Percentiles rank a stretch among this genome's conserved stretches.
Evolutionary conservation across 2,329 filamentous ascomycete species (phyloP).

Genomic region (Annulohypoxylon truncatum): DNA sequence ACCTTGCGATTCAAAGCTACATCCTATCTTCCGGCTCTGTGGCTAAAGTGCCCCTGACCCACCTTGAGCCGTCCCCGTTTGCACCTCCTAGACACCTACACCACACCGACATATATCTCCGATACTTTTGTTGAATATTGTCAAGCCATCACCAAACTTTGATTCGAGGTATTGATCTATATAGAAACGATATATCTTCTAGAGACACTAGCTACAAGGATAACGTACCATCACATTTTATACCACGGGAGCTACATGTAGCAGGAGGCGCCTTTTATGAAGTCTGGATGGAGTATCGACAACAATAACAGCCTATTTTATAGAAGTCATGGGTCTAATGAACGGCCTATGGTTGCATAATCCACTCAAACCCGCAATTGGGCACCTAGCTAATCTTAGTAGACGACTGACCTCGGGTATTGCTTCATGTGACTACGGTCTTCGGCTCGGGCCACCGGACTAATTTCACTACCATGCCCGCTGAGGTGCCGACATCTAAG

Average conservation of each 20-base stretch:
- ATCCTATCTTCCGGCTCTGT: conserved; percentile 3
- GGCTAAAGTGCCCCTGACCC: conserved; percentile 2
- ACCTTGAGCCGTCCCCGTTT: neutral
- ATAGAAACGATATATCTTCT: neutral
- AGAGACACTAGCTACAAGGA: neutral
- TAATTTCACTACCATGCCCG: neutral
- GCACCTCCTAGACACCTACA: neutral
- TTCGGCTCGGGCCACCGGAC: conserved; percentile 31
- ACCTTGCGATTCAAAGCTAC: neutral
- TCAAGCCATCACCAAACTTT: neutral
- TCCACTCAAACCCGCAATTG: neutral
- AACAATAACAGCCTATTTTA: neutral
- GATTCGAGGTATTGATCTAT: neutral
- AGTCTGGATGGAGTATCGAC: neutral
- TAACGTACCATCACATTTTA: neutral
- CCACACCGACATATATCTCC: neutral
- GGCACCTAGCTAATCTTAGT: neutral
- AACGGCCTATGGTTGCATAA: neutral
- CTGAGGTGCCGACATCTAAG: neutral
- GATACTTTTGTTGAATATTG: neutral
- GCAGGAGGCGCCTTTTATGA: neutral
- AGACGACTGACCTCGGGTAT: conserved; percentile 33
- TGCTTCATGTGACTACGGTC: conserved; percentile 5
- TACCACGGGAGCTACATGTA: neutral
- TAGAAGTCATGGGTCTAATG: neutral